phyloP scores from a whole-genome alignment of 1,284 basidiomycete genomes.

The Ceratobasidium sp. region DNA sequence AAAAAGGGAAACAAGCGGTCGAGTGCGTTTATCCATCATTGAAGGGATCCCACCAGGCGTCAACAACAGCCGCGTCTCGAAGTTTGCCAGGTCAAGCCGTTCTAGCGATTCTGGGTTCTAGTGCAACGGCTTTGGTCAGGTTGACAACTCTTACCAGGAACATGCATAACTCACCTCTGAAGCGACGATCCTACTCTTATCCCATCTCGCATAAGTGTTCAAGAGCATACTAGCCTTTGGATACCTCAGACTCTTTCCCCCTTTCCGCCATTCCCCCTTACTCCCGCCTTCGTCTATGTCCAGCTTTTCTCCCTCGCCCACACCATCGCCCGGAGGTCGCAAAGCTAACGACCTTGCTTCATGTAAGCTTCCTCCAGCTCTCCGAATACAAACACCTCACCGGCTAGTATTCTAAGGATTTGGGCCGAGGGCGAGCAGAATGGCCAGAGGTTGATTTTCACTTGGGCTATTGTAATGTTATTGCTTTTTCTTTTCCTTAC shows the following conservation, averaged over 20 bases:
- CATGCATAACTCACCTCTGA: constrained; percentile 16
- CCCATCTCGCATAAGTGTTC: background rate
- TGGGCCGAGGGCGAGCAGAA: constrained; percentile 84
- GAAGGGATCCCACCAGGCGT: constrained; percentile 70
- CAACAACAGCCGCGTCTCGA: constrained; percentile 80
- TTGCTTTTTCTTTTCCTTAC: background rate
- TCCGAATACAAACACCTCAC: constrained; percentile 66
- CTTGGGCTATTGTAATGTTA: constrained; percentile 65
- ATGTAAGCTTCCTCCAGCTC: constrained; percentile 58
- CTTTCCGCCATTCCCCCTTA: constrained; percentile 62
- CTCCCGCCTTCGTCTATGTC: constrained; percentile 45
- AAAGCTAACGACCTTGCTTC: background rate
- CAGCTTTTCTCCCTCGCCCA: constrained; percentile 47
- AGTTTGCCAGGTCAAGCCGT: constrained; percentile 75
- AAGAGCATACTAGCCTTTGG: background rate
- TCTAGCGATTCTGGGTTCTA: constrained; percentile 68
- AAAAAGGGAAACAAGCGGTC: constrained; percentile 81
- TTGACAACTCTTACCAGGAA: background rate
- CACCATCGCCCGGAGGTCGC: constrained; percentile 40
- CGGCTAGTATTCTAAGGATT: constrained; percentile 64
- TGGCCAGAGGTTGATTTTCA: constrained; percentile 91
- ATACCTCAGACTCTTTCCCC: constrained; percentile 75
- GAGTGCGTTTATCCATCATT: constrained; percentile 84
- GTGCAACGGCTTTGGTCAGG: background rate
- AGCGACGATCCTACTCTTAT: background rate